These are phyloP conservation scores for Protoeuglena noctilucae DNA, from an alignment of 139 green algal species.

Conservation along the genomic window DNA sequence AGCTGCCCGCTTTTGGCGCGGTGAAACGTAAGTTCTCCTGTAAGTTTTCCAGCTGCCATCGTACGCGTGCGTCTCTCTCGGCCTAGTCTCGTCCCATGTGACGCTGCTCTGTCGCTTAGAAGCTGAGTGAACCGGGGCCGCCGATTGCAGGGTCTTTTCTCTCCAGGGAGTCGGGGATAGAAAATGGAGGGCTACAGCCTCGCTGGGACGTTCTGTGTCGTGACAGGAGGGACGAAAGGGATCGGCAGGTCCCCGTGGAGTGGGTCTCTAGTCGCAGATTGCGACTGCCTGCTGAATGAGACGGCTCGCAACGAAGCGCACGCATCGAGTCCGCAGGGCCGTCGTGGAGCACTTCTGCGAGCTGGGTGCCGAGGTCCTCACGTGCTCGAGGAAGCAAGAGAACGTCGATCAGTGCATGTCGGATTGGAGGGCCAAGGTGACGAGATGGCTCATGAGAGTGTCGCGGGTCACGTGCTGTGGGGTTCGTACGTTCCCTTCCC, in stretches of 20 bases:
- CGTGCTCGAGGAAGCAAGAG: constrained; percentile 22
- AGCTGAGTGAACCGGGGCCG: too few species aligned
- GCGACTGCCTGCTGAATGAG: not conserved
- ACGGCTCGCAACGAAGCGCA: not conserved
- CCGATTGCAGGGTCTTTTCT: too few species aligned
- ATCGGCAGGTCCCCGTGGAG: constrained; percentile 34
- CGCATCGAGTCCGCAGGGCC: not conserved
- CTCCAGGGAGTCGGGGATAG: too few species aligned
- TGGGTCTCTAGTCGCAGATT: constrained; percentile 32
- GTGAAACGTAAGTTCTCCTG: too few species aligned
- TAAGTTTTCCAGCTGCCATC: too few species aligned
- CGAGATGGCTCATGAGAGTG: constrained; percentile 15
- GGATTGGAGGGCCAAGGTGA: constrained; percentile 12
- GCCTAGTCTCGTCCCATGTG: too few species aligned
- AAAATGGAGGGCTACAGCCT: too few species aligned
- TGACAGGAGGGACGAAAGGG: constrained; percentile 39
- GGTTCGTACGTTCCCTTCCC: too few species aligned
- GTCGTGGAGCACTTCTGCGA: not conserved
- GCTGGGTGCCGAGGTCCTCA: constrained; percentile 21
- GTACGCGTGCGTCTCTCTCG: too few species aligned
- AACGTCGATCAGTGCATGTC: constrained; percentile 18
- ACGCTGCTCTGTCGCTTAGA: too few species aligned
- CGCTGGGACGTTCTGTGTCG: too few species aligned
- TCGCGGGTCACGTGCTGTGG: constrained; percentile 8
- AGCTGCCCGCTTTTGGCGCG: too few species aligned